Evolutionary conservation across 495 filamentous ascomycete species (phyloP).

Genomic region (Penicillium flavigenum): DNA sequence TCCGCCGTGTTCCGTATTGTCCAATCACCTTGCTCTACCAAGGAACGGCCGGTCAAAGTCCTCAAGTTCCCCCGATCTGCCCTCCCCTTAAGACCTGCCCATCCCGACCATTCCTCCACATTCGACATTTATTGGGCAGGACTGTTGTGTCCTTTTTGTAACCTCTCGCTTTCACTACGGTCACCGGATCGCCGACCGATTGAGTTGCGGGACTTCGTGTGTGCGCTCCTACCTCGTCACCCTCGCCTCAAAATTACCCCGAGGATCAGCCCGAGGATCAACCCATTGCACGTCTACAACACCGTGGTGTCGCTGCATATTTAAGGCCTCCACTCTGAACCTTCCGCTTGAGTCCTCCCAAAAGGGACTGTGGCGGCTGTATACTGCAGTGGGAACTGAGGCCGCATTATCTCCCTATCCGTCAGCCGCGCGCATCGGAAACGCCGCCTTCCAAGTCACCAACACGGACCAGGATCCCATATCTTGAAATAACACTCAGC

Average conservation of each 20-base stretch:
- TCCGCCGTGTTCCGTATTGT: conserved; percentile 15
- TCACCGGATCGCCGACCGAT: not conserved
- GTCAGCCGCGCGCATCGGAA: conserved; percentile 29
- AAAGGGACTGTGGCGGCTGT: conserved; percentile 16
- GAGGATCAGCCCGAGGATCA: conserved; percentile 2
- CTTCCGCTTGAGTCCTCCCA: conserved; percentile 7
- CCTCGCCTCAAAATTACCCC: conserved; percentile 12
- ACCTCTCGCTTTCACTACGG: not conserved
- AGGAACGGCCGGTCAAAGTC: conserved; percentile 15
- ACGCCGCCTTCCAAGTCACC: conserved; percentile 11
- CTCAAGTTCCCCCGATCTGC: conserved; percentile 10
- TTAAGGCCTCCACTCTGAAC: conserved; percentile 8
- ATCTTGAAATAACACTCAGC: not conserved
- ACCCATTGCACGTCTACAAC: conserved; percentile 16
- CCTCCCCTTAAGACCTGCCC: conserved; percentile 8
- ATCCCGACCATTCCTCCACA: not conserved
- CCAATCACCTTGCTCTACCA: conserved; percentile 11
- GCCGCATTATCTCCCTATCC: conserved; percentile 22
- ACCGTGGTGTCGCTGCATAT: not conserved
- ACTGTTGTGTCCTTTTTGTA: not conserved
- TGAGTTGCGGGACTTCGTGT: conserved; percentile 1
- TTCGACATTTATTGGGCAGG: not conserved
- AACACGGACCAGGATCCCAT: not conserved
- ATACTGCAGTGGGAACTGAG: conserved; percentile 25
- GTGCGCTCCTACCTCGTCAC: conserved; percentile 1